These are phyloP conservation scores for Hyparrhenia diplandra DNA, from an alignment of 176 grass and related monocot genomes.

Conservation along the genomic window DNA sequence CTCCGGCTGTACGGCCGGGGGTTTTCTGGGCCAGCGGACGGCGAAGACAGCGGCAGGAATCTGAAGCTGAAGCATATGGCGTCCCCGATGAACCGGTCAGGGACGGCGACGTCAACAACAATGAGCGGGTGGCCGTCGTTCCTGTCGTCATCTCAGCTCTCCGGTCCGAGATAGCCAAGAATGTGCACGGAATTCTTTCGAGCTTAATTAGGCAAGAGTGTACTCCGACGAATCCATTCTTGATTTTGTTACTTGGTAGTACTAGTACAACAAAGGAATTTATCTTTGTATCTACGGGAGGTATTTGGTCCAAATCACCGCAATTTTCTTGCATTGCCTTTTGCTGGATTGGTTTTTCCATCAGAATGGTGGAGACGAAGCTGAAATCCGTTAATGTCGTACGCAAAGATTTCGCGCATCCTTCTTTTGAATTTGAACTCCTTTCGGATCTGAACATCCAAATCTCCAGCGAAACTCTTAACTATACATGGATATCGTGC, in stretches of 20 bases:
- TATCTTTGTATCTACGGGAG: background rate
- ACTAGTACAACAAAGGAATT: slow-evolving; percentile 5
- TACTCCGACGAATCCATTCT: background rate
- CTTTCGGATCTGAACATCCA: background rate
- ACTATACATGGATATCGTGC: no score
- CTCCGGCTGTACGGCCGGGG: slow-evolving; percentile 62
- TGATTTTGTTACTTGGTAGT: background rate
- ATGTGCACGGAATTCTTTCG: background rate
- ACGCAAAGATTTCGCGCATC: background rate
- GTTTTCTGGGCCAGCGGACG: slow-evolving; percentile 20
- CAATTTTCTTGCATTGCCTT: background rate
- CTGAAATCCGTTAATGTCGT: background rate
- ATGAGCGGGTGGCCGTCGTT: slow-evolving; percentile 56
- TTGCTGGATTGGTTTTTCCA: background rate
- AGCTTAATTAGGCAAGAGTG: background rate
- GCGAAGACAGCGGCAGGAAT: background rate
- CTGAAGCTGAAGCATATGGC: slow-evolving; percentile 6
- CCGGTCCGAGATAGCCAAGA: slow-evolving; percentile 51
- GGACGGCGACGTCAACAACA: slow-evolving; percentile 33
- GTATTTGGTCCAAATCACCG: background rate
- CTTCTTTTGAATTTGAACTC: background rate
- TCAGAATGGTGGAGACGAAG: background rate
- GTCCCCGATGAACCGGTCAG: slow-evolving; percentile 9
- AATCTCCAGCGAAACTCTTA: background rate
- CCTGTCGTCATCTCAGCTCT: slow-evolving; percentile 62